Conservation (phyloP, 1,284 basidiomycete species). For the Pterula multifida region DNA sequence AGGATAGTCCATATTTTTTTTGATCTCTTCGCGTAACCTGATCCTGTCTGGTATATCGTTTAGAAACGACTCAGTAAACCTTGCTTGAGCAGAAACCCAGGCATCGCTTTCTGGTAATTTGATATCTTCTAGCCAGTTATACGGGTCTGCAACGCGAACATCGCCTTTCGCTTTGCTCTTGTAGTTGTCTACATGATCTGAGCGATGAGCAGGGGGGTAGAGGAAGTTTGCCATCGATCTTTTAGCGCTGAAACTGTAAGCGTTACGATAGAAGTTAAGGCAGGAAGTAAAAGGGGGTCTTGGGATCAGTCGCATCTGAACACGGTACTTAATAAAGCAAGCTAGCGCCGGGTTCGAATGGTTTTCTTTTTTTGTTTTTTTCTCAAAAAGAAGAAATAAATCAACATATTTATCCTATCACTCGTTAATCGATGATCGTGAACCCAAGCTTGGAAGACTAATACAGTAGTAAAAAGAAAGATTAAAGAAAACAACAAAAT, state of each 20-base stretch:
- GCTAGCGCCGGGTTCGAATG: background rate
- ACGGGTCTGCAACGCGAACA: slow-evolving; percentile 59
- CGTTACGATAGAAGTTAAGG: background rate
- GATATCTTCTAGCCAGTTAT: slow-evolving; percentile 57
- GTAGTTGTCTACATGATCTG: slow-evolving; percentile 57
- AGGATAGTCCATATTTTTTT: slow-evolving; percentile 55
- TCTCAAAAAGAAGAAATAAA: no score
- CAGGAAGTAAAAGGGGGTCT: background rate
- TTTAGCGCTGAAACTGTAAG: background rate
- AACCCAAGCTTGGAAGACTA: no score
- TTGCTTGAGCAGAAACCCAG: slow-evolving; percentile 55
- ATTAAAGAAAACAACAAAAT: no score
- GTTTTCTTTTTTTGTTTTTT: no score
- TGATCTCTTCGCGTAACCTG: slow-evolving; percentile 47
- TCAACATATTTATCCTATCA: no score
- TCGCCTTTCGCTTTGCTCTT: slow-evolving; percentile 48
- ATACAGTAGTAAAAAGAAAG: no score
- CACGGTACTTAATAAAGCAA: background rate
- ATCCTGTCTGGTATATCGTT: slow-evolving; percentile 47
- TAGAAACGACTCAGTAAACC: slow-evolving; percentile 47
- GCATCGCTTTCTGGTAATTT: slow-evolving; percentile 47
- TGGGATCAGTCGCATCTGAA: background rate
- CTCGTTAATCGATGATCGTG: no score
- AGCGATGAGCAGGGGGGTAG: slow-evolving; percentile 55
- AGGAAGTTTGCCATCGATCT: slow-evolving; percentile 1